Percentiles rank a stretch among this genome's conserved stretches.
These are phyloP conservation scores for Umbellularia californica DNA, from an alignment of 164 flowering plant genomes.

Conservation along the genomic window DNA sequence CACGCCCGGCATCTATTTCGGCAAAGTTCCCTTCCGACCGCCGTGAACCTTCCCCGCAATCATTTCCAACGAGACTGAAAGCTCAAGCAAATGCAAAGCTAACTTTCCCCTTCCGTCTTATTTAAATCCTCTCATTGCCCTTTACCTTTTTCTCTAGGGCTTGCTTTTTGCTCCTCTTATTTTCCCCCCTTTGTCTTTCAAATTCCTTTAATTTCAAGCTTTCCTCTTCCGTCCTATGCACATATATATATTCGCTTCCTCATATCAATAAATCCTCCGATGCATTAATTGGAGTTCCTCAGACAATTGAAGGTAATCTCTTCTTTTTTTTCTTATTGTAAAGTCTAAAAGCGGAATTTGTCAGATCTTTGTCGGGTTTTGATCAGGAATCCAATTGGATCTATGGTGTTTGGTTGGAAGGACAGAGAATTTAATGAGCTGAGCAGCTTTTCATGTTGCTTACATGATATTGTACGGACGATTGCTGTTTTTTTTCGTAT, in stretches of 20 bases:
- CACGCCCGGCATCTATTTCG: neutral
- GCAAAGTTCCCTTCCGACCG: neutral
- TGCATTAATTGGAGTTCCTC: too few relatives aligned
- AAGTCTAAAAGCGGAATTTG: neutral
- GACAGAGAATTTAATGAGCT: conserved; percentile 10
- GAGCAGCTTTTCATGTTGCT: conserved; percentile 6
- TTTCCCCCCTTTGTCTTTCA: conserved; percentile 15
- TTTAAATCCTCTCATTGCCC: conserved; percentile 6
- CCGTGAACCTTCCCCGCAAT: neutral
- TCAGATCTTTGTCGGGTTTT: neutral
- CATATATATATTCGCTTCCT: neutral
- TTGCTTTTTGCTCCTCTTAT: conserved; percentile 20
- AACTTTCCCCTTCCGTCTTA: neutral
- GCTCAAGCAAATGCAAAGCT: conserved; percentile 48
- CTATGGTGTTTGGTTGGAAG: neutral
- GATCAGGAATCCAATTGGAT: neutral
- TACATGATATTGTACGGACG: conserved; percentile 4
- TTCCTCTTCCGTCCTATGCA: neutral
- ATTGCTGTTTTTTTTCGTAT: neutral
- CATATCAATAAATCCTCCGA: neutral
- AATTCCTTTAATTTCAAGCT: conserved; percentile 6
- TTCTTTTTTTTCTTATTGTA: neutral
- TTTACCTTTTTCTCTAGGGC: conserved; percentile 7
- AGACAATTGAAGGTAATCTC: neutral
- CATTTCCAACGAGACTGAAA: conserved; percentile 25